A percentile compares a stretch with the other conserved stretches of the same genome.
phyloP scores from a whole-genome alignment of 2,329 filamentous ascomycete genomes.

The Fusarium decemcellulare region DNA sequence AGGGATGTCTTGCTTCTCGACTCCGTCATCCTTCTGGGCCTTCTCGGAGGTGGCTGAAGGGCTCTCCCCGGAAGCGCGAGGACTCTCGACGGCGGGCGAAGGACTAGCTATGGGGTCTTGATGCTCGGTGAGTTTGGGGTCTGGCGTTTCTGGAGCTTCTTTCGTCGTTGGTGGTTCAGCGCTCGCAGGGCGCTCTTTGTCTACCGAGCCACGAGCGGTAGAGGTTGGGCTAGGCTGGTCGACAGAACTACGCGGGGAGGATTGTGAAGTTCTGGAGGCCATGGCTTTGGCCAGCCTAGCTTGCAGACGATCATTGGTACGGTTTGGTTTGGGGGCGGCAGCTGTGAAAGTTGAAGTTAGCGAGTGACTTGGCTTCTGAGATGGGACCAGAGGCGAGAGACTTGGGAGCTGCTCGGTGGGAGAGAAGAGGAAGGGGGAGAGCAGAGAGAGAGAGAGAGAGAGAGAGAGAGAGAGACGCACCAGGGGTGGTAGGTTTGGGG shows the following conservation, averaged over 20 bases:
- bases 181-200: conserved; percentile 40
- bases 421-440: neutral
- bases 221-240: conserved; percentile 49
- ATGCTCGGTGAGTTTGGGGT: conserved; percentile 28
- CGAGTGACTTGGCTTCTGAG: neutral
- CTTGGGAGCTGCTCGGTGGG: neutral
- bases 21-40: conserved; percentile 15
- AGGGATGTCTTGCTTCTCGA: neutral
- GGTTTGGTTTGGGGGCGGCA: conserved; percentile 74
- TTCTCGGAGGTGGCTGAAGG: neutral
- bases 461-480: conserved; percentile 9
- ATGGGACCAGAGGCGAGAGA: neutral
- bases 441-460: neutral
- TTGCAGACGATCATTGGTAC: conserved; percentile 86
- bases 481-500: conserved; percentile 35
- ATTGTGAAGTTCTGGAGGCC: conserved; percentile 72
- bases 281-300: conserved; percentile 91
- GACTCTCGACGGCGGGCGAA: conserved; percentile 3
- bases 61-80: conserved; percentile 4
- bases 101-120: conserved; percentile 13
- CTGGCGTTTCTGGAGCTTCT: conserved; percentile 26
- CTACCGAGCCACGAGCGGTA: conserved; percentile 49
- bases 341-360: conserved; percentile 47
- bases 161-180: conserved; percentile 31
- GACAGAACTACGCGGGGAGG: conserved; percentile 56